A percentile compares a stretch with the other conserved stretches of the same genome.
These are phyloP conservation scores for Nannochloris sp. DNA, from an alignment of 139 green algal genomes.

Conservation along the genomic window DNA sequence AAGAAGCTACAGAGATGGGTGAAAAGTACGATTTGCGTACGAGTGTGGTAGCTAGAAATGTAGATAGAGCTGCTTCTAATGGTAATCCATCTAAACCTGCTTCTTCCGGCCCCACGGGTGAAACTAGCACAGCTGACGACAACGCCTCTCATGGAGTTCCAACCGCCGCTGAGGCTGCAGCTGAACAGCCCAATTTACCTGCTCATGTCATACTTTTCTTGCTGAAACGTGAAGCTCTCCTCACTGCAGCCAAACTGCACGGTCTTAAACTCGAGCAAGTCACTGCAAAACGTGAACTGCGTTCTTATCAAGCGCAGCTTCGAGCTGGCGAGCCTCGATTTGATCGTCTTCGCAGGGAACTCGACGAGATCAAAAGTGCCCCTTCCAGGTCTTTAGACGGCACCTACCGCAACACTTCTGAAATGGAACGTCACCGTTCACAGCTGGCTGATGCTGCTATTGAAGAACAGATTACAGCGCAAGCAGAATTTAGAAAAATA, in stretches of 20 bases:
- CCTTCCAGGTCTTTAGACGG: conserved; percentile 52
- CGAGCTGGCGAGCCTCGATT: conserved; percentile 76
- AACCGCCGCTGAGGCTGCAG: conserved; percentile 6
- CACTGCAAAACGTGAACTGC: conserved; percentile 39
- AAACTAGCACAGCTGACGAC: too few species aligned
- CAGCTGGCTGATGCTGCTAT: conserved; percentile 64
- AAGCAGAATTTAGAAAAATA: conserved; percentile 77
- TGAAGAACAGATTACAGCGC: conserved; percentile 78
- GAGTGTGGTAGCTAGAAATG: neutral
- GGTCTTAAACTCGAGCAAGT: conserved; percentile 56
- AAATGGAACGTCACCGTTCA: conserved; percentile 72
- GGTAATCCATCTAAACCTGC: too few species aligned
- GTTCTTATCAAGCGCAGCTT: conserved; percentile 48
- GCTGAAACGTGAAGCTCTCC: conserved; percentile 63
- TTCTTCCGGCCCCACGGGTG: too few species aligned
- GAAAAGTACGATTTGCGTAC: conserved; percentile 42
- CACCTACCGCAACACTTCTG: conserved; percentile 59
- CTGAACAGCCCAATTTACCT: conserved; percentile 22
- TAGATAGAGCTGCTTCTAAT: too few species aligned
- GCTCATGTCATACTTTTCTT: conserved; percentile 58
- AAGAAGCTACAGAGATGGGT: conserved; percentile 43
- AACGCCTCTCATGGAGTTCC: conserved; percentile 8
- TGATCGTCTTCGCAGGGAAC: conserved; percentile 72
- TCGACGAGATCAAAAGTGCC: conserved; percentile 73
- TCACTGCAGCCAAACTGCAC: conserved; percentile 77